Base-by-base conservation (phyloP, 1,284 basidiomycete species). In the Trichosporon sp. region DNA sequence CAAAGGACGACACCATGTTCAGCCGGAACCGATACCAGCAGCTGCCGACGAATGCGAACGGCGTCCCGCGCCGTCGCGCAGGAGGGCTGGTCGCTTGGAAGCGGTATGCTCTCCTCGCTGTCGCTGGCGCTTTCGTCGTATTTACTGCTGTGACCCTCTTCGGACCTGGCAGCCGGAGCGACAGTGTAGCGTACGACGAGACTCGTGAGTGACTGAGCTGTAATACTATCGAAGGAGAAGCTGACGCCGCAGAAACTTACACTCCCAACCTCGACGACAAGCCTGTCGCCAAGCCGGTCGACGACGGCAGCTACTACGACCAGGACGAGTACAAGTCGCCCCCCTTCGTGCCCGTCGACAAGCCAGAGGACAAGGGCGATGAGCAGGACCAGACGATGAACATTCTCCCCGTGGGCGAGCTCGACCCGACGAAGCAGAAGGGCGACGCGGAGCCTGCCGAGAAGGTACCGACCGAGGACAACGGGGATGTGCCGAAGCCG, bases 11-110 rank as follows among this genome's bases (percentile, higher is more conserved):
- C 14, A 19, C 37, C 59, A 80, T 80, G 78, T 80, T 80, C 67
- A 62, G 63, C 33, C 63, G 68, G 33, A 67, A 75, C 36, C 77
- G 78, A 63, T 80, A 80, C 65, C 65, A 74, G 13, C 75, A 77
- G 37, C 69, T 80, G 4, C 78, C 78, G 14, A 77, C 74, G n/a
- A 71, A 65, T 49, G 56, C 71, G 10, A 68, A 68, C 61, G 64
- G 59, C n/a, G n/a, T n/a, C 19, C 60, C 58, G 21, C 66, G 75
- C 27, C 64, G 75, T 10, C 63, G 72, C 32, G 72, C 71, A 27
- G 73, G 70, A 25, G 74, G 76, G 11, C 33, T 77, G 40, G 57
- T 71, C 9, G 63, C 66, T 1, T 79, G 77, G 77, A 79, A 77
- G 63, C 67, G 74, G 54, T 80, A 71, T 37, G 58, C 72, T 29